Base-by-base conservation (phyloP, 495 filamentous ascomycete genomes). In the Bryoglossum gracile region DNA sequence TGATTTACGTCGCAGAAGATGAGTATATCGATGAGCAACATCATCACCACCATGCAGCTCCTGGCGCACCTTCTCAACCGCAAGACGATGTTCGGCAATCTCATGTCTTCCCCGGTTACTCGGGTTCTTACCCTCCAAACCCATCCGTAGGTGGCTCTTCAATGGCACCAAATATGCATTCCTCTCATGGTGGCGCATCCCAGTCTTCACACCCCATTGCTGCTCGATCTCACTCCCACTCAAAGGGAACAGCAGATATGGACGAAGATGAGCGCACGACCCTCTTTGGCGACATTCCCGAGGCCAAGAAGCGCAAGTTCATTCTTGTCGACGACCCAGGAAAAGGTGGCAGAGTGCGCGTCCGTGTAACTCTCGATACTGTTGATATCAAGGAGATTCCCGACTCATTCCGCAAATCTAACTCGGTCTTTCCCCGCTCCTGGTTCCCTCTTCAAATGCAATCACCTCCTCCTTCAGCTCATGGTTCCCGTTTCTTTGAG, bases 321-420 rank as follows among this genome's bases (percentile, higher is more conserved):
- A 94, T 98, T 56, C 78, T 95, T 3, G 89, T 98, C 18, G 87
- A 95, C 51, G 92, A 97, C 63, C 76, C 74, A 13, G 84, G 86
- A 42, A 83, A 87, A 39, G 79, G 81, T 33, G 75, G 75, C 24
- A 82, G 89, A 38, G 79, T 94, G 8, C 80, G 92, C 4, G 89
- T 96, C 30, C 82, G 88, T 48, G 87, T 95, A 25, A 87, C 82
- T 54, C 76, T 97, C 19, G 88, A 95, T 48, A 77, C 80, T 14
- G 87, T 95, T 44, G 82, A 95, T 51, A 91, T 92, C 66, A 80
- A 87, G 53, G 91, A 96, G 63, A 89, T 96, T 51, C 90, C 89
- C 0, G 92, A 97, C 65, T 90, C 86, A 13, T 95, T 94, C 64
- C 87, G 91, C 51, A 84, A 84, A 62, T 74, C 73, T 44, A 92